These are phyloP conservation scores for Candida glucosophila DNA, from an alignment of 1,139 yeast genomes.

Conservation along the genomic window DNA sequence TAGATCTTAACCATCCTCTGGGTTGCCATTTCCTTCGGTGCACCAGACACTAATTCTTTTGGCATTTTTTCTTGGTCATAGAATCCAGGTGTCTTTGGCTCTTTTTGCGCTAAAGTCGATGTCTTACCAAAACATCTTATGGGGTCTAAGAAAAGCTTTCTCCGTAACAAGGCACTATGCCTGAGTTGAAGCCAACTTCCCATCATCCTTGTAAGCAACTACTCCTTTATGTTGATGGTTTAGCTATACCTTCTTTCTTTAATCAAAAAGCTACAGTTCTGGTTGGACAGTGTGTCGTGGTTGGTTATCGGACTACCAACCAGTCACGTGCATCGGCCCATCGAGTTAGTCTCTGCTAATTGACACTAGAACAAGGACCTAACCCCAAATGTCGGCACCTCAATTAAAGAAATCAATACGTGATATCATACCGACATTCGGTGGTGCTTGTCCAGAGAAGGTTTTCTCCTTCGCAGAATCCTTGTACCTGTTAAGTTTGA, in stretches of 20 bases:
- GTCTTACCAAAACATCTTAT: too few species aligned
- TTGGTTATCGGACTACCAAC: too few species aligned
- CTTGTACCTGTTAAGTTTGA: constrained; percentile 44
- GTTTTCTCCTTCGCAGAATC: constrained; percentile 41
- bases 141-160: too few species aligned
- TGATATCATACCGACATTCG: constrained; percentile 44
- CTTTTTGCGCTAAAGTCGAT: too few species aligned
- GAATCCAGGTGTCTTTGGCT: constrained; percentile 16
- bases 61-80: constrained; percentile 15
- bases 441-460: constrained; percentile 39
- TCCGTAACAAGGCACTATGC: too few species aligned
- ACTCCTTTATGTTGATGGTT: too few species aligned
- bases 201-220: too few species aligned
- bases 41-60: constrained; percentile 71
- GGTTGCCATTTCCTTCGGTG: constrained; percentile 57
- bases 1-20: constrained; percentile 69
- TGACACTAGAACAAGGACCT: too few species aligned
- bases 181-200: too few species aligned
- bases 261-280: background rate
- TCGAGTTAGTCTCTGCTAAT: too few species aligned
- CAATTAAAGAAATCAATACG: constrained; percentile 26
- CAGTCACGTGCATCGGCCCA: too few species aligned
- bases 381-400: constrained; percentile 9
- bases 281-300: too few species aligned
- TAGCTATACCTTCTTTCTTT: background rate